These are phyloP conservation scores for Trichoderma sp. DNA, from an alignment of 2,329 filamentous ascomycete genomes.

Conservation along the genomic window DNA sequence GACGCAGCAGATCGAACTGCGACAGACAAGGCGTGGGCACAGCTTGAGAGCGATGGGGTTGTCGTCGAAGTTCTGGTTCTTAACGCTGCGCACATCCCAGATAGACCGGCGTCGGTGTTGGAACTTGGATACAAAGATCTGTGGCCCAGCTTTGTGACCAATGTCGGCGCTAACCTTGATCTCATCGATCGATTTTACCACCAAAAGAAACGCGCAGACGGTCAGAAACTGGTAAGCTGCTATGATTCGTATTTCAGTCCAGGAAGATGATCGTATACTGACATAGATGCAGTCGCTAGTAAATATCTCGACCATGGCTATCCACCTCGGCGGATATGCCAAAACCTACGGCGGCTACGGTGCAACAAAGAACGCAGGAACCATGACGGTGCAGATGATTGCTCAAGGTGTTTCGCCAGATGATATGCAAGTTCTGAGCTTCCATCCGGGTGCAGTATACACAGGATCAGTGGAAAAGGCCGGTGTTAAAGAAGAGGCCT, in stretches of 20 bases:
- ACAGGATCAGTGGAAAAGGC: conserved; percentile 35
- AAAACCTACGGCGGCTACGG: conserved; percentile 36
- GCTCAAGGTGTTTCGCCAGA: conserved; percentile 38
- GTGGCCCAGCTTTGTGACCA: conserved; percentile 28
- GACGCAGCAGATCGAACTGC: conserved; percentile 35
- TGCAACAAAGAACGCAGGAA: conserved; percentile 43
- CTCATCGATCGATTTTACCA: conserved; percentile 40
- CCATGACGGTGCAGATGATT: conserved; percentile 41
- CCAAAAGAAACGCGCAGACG: conserved; percentile 35
- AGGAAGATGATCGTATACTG: not conserved
- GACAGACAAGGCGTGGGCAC: conserved; percentile 39
- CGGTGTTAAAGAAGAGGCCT: conserved; percentile 25
- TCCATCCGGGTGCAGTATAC: conserved; percentile 44
- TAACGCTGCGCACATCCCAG: conserved; percentile 28
- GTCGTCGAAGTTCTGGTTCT: conserved; percentile 36
- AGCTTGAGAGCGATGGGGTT: conserved; percentile 34
- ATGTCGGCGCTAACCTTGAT: conserved; percentile 29
- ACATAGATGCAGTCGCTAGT: not conserved
- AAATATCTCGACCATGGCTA: conserved; percentile 20
- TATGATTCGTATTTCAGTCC: not conserved
- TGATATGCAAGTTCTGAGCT: conserved; percentile 45
- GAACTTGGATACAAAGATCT: conserved; percentile 26
- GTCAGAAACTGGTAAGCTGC: conserved; percentile 32
- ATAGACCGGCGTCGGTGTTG: conserved; percentile 3
- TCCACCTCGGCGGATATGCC: conserved; percentile 34